Evolutionary conservation across 1,284 basidiomycete genomes (phyloP).

Genomic region (Leucoagaricus sp.): DNA sequence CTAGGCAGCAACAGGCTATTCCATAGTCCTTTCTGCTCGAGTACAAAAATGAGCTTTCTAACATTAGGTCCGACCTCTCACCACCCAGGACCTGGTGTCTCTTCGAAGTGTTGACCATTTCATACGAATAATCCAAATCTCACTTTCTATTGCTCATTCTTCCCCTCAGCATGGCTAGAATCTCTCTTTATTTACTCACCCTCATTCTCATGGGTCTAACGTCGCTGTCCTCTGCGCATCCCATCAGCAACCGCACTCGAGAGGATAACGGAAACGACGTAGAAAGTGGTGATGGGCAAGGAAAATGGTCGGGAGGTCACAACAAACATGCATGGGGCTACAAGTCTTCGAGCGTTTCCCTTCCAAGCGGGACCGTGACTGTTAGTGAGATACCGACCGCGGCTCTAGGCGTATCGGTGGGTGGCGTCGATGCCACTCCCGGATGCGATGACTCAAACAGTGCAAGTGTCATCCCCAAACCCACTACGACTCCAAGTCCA

Average conservation of each 20-base stretch:
- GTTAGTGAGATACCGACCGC: neutral
- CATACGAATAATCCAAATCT: neutral
- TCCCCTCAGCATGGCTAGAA: neutral
- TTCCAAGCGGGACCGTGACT: neutral
- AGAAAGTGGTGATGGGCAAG: neutral
- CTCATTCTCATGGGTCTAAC: conserved; percentile 1
- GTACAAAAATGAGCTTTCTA: neutral
- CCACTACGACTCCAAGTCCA: neutral
- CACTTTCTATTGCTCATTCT: neutral
- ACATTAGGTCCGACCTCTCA: neutral
- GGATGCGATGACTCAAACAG: neutral
- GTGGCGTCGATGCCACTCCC: neutral
- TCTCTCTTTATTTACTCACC: neutral
- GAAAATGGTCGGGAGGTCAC: no score
- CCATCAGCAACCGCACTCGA: neutral
- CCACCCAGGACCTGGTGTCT: neutral
- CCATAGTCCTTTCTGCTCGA: neutral
- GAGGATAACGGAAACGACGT: neutral
- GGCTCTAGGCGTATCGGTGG: neutral
- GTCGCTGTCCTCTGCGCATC: neutral
- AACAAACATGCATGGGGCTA: neutral
- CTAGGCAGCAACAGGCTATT: neutral
- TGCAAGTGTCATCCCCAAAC: neutral
- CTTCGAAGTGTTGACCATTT: conserved; percentile 4
- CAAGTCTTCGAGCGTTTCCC: neutral